These are phyloP conservation scores for Brassica hybrid DNA, from an alignment of 441 rosid genomes.

Conservation along the genomic window DNA sequence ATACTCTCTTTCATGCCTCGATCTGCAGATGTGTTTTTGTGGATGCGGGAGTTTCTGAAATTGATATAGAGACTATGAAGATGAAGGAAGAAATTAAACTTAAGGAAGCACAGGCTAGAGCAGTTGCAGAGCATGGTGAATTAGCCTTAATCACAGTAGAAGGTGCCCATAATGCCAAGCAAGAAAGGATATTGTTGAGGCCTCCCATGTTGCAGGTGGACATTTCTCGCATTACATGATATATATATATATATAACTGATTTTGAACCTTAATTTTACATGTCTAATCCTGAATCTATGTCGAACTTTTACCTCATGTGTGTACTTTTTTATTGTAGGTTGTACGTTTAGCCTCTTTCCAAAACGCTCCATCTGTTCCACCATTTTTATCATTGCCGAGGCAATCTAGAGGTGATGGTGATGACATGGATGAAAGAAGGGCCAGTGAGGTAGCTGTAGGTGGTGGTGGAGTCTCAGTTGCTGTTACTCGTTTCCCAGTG, in stretches of 20 bases:
- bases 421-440: conserved; percentile 86
- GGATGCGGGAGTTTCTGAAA: conserved; percentile 92
- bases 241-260: conserved; percentile 7
- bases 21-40: conserved; percentile 91
- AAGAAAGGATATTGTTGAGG: conserved; percentile 79
- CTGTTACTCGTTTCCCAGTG: conserved; percentile 94
- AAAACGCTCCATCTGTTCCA: conserved; percentile 95
- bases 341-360: conserved; percentile 98
- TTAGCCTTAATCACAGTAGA: conserved; percentile 91
- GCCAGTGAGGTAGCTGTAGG: conserved; percentile 96
- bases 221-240: conserved; percentile 23
- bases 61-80: conserved; percentile 86
- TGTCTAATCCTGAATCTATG: conserved; percentile 20
- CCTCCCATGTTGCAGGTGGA: conserved; percentile 96
- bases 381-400: conserved; percentile 87
- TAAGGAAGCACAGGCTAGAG: conserved; percentile 86
- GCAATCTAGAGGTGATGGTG: conserved; percentile 85
- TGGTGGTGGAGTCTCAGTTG: conserved; percentile 99
- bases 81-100: conserved; percentile 92
- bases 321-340: conserved; percentile 56
- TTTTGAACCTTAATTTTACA: not conserved
- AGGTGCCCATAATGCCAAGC: conserved; percentile 61
- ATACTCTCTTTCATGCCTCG: conserved; percentile 25
- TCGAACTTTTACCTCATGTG: conserved; percentile 27
- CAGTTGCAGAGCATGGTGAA: conserved; percentile 94